These are phyloP conservation scores for Starmerella davenportii DNA, from an alignment of 805 yeast genomes.

Conservation along the genomic window DNA sequence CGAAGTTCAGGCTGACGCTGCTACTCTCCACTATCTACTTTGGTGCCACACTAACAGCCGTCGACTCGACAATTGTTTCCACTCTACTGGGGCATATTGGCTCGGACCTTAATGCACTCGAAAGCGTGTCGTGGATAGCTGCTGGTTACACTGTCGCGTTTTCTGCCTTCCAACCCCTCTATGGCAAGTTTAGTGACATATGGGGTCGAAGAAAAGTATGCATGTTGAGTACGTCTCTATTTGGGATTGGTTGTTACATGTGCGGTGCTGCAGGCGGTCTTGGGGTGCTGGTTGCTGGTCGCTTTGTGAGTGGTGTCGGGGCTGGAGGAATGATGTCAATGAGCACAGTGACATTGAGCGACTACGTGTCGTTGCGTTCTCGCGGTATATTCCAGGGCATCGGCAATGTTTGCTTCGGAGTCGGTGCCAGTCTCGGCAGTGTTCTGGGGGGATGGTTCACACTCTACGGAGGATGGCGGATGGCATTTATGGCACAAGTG, in stretches of 20 bases:
- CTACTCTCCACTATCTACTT: constrained; percentile 19
- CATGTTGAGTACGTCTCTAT: constrained; percentile 27
- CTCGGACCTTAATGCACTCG: constrained; percentile 36
- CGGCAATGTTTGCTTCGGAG: constrained; percentile 55
- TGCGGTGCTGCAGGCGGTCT: constrained; percentile 39
- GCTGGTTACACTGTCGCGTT: constrained; percentile 50
- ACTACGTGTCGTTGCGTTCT: constrained; percentile 54
- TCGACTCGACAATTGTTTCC: constrained; percentile 45
- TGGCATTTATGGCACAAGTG: constrained; percentile 26
- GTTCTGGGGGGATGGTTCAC: constrained; percentile 37
- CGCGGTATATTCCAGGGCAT: constrained; percentile 74
- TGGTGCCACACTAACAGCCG: constrained; percentile 31
- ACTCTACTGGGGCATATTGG: constrained; percentile 43
- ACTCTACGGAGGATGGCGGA: constrained; percentile 45
- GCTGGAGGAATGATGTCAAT: constrained; percentile 72
- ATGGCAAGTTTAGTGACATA: constrained; percentile 53
- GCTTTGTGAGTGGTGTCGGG: constrained; percentile 72
- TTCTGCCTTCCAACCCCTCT: constrained; percentile 57
- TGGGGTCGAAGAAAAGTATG: constrained; percentile 26
- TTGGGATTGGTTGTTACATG: constrained; percentile 31
- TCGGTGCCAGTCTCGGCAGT: constrained; percentile 64
- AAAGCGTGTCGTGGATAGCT: constrained; percentile 49
- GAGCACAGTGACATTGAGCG: constrained; percentile 59
- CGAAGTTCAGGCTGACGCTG: constrained; percentile 6
- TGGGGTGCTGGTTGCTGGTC: constrained; percentile 45